Conservation (phyloP, 352 stramenopile genomes). For the Phytophthora citricola region DNA sequence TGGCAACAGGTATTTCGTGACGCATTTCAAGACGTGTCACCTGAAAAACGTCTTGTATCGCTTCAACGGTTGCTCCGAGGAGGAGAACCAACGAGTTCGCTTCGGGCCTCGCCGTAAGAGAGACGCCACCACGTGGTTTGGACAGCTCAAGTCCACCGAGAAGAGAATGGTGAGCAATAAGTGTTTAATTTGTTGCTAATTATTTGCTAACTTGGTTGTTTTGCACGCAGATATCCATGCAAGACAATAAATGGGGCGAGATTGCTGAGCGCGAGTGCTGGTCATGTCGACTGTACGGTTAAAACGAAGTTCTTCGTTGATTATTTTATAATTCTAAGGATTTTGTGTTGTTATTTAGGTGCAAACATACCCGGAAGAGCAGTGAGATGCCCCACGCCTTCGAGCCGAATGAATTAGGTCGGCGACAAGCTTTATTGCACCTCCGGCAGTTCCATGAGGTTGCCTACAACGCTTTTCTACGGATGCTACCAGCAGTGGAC, state of each 20-base stretch:
- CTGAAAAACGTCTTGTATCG: slow-evolving; percentile 82
- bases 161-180: slow-evolving; percentile 69
- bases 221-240: slow-evolving; percentile 72
- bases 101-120: slow-evolving; percentile 76
- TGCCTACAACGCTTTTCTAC: slow-evolving; percentile 62
- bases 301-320: too few species aligned
- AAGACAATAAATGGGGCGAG: slow-evolving; percentile 87
- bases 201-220: slow-evolving; percentile 1
- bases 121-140: slow-evolving; percentile 76
- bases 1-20: slow-evolving; percentile 70
- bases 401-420: slow-evolving; percentile 65
- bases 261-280: slow-evolving; percentile 80
- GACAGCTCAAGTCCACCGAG: slow-evolving; percentile 85
- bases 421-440: slow-evolving; percentile 68
- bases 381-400: slow-evolving; percentile 70
- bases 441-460: slow-evolving; percentile 64
- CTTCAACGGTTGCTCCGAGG: slow-evolving; percentile 76
- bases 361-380: slow-evolving; percentile 43
- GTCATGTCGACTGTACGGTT: slow-evolving; percentile 65
- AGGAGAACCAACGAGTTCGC: slow-evolving; percentile 77
- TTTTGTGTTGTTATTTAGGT: slow-evolving; percentile 36
- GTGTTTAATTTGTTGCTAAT: neutral
- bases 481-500: slow-evolving; percentile 45
- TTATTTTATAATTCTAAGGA: slow-evolving; percentile 2
- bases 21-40: slow-evolving; percentile 83